phyloP scores from a whole-genome alignment of 1,284 basidiomycete species.

The Bondarzewia mesenterica region DNA sequence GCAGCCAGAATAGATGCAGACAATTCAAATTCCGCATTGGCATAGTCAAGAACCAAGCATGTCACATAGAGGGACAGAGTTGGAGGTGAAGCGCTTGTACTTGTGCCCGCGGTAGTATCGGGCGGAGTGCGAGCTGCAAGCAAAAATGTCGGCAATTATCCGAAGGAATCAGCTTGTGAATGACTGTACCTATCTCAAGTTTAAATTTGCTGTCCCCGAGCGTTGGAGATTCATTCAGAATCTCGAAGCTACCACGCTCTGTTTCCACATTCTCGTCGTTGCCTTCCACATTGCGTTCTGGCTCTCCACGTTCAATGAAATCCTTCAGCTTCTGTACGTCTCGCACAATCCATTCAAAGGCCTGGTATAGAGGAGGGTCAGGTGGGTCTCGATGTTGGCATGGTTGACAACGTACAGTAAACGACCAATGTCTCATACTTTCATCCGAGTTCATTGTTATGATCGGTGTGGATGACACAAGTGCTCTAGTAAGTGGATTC shows the following conservation, averaged over 20 bases:
- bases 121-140: slow-evolving; percentile 8
- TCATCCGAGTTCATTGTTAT: slow-evolving; percentile 27
- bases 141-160: not conserved
- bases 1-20: slow-evolving; percentile 65
- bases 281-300: slow-evolving; percentile 8
- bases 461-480: slow-evolving; percentile 10
- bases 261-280: slow-evolving; percentile 2
- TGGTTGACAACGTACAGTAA: slow-evolving; percentile 33
- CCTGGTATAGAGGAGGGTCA: slow-evolving; percentile 26
- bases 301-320: slow-evolving; percentile 31
- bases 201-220: slow-evolving; percentile 71
- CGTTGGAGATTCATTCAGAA: slow-evolving; percentile 54
- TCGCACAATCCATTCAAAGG: slow-evolving; percentile 59
- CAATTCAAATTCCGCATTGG: slow-evolving; percentile 51
- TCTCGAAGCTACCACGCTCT: slow-evolving; percentile 41
- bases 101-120: slow-evolving; percentile 6
- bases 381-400: not conserved
- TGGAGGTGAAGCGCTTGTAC: slow-evolving; percentile 15
- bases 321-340: slow-evolving; percentile 48
- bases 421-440: slow-evolving; percentile 52
- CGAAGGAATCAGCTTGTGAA: not conserved
- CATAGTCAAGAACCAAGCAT: slow-evolving; percentile 52
- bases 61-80: slow-evolving; percentile 60
- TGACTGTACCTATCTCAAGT: slow-evolving; percentile 48
- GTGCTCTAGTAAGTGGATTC: slow-evolving; percentile 12